Evolutionary conservation across 331 rosid genomes (phyloP), one percentile per base, ranked within the genome.

Genomic region (Saraca asoca): DNA sequence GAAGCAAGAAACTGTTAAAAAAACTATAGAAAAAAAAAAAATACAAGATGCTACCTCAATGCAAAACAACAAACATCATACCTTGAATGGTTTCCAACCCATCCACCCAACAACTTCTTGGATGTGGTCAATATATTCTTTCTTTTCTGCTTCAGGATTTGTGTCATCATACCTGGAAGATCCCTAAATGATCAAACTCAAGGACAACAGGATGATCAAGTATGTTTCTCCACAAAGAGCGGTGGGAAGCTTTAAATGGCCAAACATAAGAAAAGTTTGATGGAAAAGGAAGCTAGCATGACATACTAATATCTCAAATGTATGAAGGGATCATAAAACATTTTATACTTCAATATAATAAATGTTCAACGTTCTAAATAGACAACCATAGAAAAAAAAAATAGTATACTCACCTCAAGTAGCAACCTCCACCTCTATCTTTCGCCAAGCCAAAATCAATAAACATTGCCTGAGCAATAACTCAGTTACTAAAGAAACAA

Each of bases 61-160:
- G 45, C 17, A 57, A 49, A 71, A 53, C 44, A 71, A 44, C 51
- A 19, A 29, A 19, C n/a, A 66, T 77, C n/a, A 66, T 77, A 87
- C 98, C 99, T 90, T 88, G 64, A 62, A 78, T 7, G 98, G 98
- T 76, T 93, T 84, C 98, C 97, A 93, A 51, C 97, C 98, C 94
- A 93, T 93, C 98, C 98, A 93, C 68, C 70, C 73, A 64, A 93
- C 97, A 81, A 93, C 86, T 81, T 93, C 98, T 74, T 90, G 79
- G 39, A 93, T 93, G 73, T 86, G 98, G 78, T 93, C 96, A 78
- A 93, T 93, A 62, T 88, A 93, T 66, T 93, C 98, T 81, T 84
- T 82, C 87, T 88, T 93, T 70, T 93, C 98, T 56, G 95, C 97
- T 71, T 88, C 96, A 3, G 98, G 98, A 66, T 93, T 93, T 34